Base-by-base conservation (phyloP, 177 flowering plant species). In the Tripterygium wilfordii region DNA sequence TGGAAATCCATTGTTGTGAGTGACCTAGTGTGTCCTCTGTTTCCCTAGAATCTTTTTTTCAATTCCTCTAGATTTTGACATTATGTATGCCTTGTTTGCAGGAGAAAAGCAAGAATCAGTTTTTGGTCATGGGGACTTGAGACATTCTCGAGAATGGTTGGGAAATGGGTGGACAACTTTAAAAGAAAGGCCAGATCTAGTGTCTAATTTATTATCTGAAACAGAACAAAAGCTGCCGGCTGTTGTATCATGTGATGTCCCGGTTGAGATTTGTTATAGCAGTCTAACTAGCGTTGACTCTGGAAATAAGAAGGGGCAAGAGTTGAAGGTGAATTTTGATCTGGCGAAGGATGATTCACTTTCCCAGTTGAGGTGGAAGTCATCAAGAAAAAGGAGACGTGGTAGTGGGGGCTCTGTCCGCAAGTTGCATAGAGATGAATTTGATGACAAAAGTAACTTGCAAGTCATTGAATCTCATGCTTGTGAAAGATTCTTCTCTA, bases 121-220 rank as follows among this genome's bases (percentile, higher is more conserved):
- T 12, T 71, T 82, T 41, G 28, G 39, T 21, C 30, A 19, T 13
- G 47, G 23, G 21, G 75, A 77, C 40, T 46, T 90, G 56, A 74
- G 97, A 50, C 66, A 31, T 53, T 86, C 96, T 27, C 83, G 67
- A 54, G 97, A 87, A 42, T 87, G 96, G 96, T 21, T 76, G 30
- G 67, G 58, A 31, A 69, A 61, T 54, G 46, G 48, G 42, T 90
- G 97, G 97, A 69, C 38, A 18, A 42, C 30, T 31, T 25, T 82
- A 1, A 74, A 66, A 38, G 71, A 62, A 10, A 76, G 76, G 54
- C 74, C 78, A 12, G 91, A 84, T 22, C 39, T 82, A 27, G 77
- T 57, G 10, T 32, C 29, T 2, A 57, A 66, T 14, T 36, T 71
- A 18, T 20, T 72, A 14, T 64, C 64, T 47, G 18, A 29, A 18